Conservation (phyloP, 768 basidiomycete species). For the Lactarius sanguifluus region DNA sequence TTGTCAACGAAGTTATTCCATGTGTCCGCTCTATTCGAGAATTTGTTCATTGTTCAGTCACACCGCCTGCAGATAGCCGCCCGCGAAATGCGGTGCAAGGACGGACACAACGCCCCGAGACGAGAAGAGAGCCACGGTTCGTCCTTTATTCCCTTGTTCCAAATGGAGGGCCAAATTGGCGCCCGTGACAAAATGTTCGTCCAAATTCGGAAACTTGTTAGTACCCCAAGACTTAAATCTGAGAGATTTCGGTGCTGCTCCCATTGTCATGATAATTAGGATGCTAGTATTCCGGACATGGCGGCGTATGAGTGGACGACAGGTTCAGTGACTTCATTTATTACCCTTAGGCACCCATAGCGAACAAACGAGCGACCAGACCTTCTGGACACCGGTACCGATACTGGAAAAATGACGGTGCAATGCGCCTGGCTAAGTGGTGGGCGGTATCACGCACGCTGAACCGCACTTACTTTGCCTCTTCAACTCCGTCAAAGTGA, state of each 20-base stretch:
- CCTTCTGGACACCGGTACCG: constrained; percentile 71
- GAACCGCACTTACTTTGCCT: constrained; percentile 20
- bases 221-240: not conserved
- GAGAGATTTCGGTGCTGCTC: not conserved
- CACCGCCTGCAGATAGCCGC: not conserved
- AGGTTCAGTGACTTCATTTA: not conserved
- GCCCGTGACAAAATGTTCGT: not conserved
- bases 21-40: not conserved
- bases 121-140: not conserved
- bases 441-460: not conserved
- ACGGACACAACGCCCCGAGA: not conserved
- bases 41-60: constrained; percentile 3
- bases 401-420: constrained; percentile 46
- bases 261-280: not conserved
- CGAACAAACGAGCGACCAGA: constrained; percentile 59
- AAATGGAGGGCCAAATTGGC: not conserved
- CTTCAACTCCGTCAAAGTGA: constrained; percentile 12
- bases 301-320: not conserved
- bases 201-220: constrained; percentile 12
- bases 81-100: not conserved
- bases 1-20: not conserved
- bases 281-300: not conserved
- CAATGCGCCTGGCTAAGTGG: not conserved
- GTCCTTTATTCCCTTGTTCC: constrained; percentile 2
- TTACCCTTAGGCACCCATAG: constrained; percentile 43